Conservation (phyloP, 331 rosid species). For the Stylosanthes scabra region DNA sequence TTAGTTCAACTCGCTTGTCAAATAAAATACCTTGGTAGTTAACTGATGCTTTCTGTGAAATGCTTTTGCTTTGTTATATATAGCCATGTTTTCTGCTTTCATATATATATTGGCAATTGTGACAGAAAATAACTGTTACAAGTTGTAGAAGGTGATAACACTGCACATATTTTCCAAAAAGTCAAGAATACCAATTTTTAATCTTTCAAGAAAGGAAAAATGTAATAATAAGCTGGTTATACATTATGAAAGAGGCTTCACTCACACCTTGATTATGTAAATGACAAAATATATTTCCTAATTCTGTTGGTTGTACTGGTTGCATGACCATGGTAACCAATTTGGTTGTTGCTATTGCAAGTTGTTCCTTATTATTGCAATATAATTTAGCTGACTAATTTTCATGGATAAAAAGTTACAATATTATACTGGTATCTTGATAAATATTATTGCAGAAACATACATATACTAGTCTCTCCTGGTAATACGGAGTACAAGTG, state of each 20-base stretch:
- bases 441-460: neutral
- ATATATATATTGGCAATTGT: neutral
- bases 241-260: neutral
- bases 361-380: neutral
- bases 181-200: neutral
- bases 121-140: neutral
- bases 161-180: neutral
- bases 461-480: neutral
- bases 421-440: neutral
- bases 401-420: neutral
- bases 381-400: neutral
- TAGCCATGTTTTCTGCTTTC: too few species aligned
- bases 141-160: neutral
- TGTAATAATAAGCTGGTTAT: neutral
- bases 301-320: neutral
- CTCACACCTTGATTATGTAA: neutral
- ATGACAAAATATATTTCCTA: neutral
- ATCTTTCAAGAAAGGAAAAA: neutral
- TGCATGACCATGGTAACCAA: neutral
- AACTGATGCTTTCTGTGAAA: too few species aligned
- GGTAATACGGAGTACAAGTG: neutral
- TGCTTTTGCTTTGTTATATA: neutral
- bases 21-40: too few species aligned
- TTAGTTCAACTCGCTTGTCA: too few species aligned
- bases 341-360: neutral